A percentile compares a stretch with the other conserved stretches of the same genome.
Evolutionary conservation across 257 asterid genomes (phyloP).

Genomic region (Knoxia roxburghii): DNA sequence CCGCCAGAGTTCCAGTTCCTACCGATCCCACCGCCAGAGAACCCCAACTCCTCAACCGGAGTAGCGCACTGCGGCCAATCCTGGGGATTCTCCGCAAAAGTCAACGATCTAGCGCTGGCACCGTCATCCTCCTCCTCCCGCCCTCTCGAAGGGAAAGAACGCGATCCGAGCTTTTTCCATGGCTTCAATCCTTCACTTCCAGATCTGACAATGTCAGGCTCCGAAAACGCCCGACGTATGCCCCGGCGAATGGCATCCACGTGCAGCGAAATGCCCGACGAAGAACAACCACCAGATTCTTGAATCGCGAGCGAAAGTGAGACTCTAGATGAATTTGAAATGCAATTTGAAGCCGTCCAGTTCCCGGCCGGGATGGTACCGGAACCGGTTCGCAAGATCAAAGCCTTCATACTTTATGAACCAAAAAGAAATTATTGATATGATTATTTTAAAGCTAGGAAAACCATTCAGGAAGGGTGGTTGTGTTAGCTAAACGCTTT

Average conservation of each 20-base stretch:
- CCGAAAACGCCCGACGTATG: constrained; percentile 40
- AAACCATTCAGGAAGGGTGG: no score
- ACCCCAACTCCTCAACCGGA: constrained; percentile 30
- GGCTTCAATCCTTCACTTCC: constrained; percentile 14
- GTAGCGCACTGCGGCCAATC: constrained; percentile 14
- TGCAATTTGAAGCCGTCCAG: constrained; percentile 11
- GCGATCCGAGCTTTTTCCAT: constrained; percentile 30
- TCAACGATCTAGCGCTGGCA: constrained; percentile 11
- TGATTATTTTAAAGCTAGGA: no score
- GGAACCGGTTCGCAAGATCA: constrained; percentile 48
- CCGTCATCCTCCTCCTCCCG: constrained; percentile 28
- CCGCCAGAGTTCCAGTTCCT: constrained; percentile 38
- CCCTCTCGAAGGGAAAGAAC: constrained; percentile 23
- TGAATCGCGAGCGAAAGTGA: constrained; percentile 20
- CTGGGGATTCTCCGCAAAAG: constrained; percentile 8
- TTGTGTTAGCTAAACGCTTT: no score
- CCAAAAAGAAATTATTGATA: no score
- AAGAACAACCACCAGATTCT: constrained; percentile 12
- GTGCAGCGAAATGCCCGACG: constrained; percentile 26
- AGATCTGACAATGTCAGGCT: constrained; percentile 27
- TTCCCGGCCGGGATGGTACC: constrained; percentile 29
- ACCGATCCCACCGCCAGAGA: constrained; percentile 47
- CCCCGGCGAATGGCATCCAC: constrained; percentile 17
- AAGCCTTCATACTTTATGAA: constrained; percentile 29
- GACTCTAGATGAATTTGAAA: constrained; percentile 20